Evolutionary conservation across 2,329 filamentous ascomycete species (phyloP).

Genomic region (Pseudomassariella vexata): DNA sequence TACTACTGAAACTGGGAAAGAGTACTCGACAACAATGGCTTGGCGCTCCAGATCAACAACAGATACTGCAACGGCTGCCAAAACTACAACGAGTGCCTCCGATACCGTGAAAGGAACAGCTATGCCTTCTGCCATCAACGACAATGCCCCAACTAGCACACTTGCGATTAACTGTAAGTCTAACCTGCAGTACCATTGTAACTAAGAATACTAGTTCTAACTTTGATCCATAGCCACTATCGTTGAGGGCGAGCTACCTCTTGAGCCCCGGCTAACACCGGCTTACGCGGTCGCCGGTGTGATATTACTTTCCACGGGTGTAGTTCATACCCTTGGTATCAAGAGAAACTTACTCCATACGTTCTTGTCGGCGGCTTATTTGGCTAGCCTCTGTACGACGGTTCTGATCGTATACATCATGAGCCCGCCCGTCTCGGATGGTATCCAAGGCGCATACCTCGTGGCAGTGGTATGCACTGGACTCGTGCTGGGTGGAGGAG

Average conservation of each 20-base stretch:
- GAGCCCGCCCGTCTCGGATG: slow-evolving; percentile 67
- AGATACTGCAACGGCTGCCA: slow-evolving; percentile 9
- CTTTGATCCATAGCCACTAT: slow-evolving; percentile 33
- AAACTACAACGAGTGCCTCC: slow-evolving; percentile 8
- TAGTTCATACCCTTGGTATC: slow-evolving; percentile 69
- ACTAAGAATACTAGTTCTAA: too few relatives aligned
- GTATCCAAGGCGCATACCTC: slow-evolving; percentile 80
- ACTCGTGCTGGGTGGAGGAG: slow-evolving; percentile 63
- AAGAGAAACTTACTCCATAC: slow-evolving; percentile 75
- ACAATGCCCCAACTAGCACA: slow-evolving; percentile 19
- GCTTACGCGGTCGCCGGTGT: slow-evolving; percentile 74
- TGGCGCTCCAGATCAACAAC: slow-evolving; percentile 9
- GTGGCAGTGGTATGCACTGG: slow-evolving; percentile 72
- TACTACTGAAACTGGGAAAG: slow-evolving; percentile 9
- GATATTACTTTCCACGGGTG: slow-evolving; percentile 68
- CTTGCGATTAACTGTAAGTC: slow-evolving; percentile 10
- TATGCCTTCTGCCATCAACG: slow-evolving; percentile 24
- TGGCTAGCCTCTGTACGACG: slow-evolving; percentile 66
- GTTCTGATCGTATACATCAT: slow-evolving; percentile 88
- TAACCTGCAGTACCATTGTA: too few relatives aligned
- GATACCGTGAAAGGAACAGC: slow-evolving; percentile 11
- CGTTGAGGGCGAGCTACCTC: slow-evolving; percentile 54
- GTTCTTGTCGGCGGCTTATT: slow-evolving; percentile 72
- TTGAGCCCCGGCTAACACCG: slow-evolving; percentile 71
- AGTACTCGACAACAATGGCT: slow-evolving; percentile 8